These are phyloP conservation scores for Malassezia furfur DNA, from an alignment of 1,284 basidiomycete genomes.

Conservation along the genomic window DNA sequence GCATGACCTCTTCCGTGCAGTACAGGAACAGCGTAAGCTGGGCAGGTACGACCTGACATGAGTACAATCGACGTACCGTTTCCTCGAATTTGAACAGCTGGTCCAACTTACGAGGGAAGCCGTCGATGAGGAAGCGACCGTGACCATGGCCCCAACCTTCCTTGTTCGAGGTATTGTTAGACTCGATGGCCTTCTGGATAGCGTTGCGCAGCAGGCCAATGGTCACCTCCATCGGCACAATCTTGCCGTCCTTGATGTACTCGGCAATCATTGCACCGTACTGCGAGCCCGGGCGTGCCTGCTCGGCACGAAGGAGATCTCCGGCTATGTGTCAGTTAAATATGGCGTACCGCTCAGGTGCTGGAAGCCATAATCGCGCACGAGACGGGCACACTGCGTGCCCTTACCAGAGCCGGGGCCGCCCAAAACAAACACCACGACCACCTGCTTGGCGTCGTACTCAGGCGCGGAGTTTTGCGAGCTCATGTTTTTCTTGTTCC, in stretches of 20 bases:
- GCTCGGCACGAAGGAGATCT: constrained; percentile 89
- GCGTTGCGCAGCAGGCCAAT: constrained; percentile 90
- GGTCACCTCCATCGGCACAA: constrained; percentile 95
- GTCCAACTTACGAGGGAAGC: constrained; percentile 97
- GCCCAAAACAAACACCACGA: constrained; percentile 89
- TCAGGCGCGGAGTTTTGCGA: constrained; percentile 32
- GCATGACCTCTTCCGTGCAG: constrained; percentile 83
- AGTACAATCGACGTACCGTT: constrained; percentile 55
- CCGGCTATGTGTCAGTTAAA: constrained; percentile 58
- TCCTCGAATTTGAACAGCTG: constrained; percentile 89
- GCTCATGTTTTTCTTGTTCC: constrained; percentile 5
- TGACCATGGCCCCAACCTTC: constrained; percentile 60
- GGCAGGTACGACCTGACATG: constrained; percentile 64
- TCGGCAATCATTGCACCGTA: constrained; percentile 78
- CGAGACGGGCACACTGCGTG: constrained; percentile 81
- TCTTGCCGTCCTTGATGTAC: constrained; percentile 82
- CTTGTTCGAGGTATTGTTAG: constrained; percentile 11
- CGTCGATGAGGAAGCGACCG: constrained; percentile 88
- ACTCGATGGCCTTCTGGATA: constrained; percentile 61
- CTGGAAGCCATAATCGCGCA: constrained; percentile 78
- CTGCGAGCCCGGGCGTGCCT: constrained; percentile 71
- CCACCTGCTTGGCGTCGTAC: constrained; percentile 68
- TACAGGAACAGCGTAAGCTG: constrained; percentile 75
- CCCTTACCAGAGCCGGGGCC: constrained; percentile 97
- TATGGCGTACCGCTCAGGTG: constrained; percentile 72